Percentiles rank a stretch among this genome's conserved stretches.
phyloP scores from a whole-genome alignment of 106 monocot genomes.

The Apostasia ramifera region DNA sequence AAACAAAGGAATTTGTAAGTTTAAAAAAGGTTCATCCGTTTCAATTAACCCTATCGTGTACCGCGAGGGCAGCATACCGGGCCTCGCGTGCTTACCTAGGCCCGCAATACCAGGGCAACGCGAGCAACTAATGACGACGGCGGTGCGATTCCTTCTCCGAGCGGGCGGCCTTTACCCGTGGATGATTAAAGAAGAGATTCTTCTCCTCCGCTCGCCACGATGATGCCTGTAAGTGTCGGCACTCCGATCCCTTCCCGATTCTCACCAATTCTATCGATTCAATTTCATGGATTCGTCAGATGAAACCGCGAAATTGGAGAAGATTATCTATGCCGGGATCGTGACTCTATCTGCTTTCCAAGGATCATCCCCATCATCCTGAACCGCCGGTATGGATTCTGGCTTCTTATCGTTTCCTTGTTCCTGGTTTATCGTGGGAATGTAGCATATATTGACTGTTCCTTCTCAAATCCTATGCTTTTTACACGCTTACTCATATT shows the following conservation, averaged over 20 bases:
- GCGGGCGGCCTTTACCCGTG: not conserved
- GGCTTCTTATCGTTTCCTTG: not conserved
- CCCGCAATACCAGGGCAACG: too few species aligned
- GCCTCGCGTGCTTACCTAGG: too few species aligned
- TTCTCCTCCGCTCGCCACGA: conserved; percentile 16
- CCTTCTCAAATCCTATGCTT: not conserved
- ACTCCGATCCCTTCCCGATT: not conserved
- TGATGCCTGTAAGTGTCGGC: conserved; percentile 9
- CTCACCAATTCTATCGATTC: not conserved
- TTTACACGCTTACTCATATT: conserved; percentile 17
- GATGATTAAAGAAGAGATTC: conserved; percentile 2
- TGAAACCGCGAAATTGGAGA: conserved; percentile 50
- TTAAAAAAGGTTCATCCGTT: too few species aligned
- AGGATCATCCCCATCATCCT: conserved; percentile 31
- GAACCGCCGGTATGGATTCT: conserved; percentile 28
- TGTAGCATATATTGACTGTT: not conserved
- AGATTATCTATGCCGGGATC: conserved; percentile 45
- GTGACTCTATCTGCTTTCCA: conserved; percentile 33
- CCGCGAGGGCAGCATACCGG: too few species aligned
- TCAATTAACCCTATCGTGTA: too few species aligned
- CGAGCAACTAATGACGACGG: conserved; percentile 1
- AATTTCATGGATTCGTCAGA: conserved; percentile 8
- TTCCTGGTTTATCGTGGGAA: not conserved
- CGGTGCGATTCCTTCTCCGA: conserved; percentile 11
- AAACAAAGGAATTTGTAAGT: too few species aligned